These are phyloP conservation scores for Rhodotorula diobovata DNA, from an alignment of 768 basidiomycete species.

Conservation along the genomic window DNA sequence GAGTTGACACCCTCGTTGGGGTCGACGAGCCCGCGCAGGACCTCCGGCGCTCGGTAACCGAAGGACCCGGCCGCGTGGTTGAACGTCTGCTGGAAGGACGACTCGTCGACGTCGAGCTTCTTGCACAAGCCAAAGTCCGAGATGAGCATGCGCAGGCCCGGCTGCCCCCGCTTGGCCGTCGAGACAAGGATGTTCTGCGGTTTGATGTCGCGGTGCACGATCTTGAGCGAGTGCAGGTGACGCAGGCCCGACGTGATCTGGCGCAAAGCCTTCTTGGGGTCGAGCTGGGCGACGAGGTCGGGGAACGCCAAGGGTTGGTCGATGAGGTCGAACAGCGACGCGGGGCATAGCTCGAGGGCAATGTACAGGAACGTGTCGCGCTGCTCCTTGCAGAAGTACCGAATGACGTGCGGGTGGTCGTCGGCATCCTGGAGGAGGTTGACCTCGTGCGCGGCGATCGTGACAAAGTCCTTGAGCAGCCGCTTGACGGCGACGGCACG, in stretches of 20 bases:
- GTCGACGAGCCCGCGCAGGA: conserved; percentile 86
- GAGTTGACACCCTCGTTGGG: conserved; percentile 64
- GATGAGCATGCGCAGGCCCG: conserved; percentile 73
- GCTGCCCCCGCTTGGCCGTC: conserved; percentile 50
- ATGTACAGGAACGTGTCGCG: conserved; percentile 94
- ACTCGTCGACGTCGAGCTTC: conserved; percentile 90
- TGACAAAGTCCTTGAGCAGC: conserved; percentile 88
- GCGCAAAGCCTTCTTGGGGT: conserved; percentile 77
- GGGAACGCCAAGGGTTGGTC: conserved; percentile 67
- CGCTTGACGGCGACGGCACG: conserved; percentile 98
- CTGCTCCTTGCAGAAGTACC: conserved; percentile 95
- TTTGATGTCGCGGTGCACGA: conserved; percentile 97
- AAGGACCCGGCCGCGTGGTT: conserved; percentile 90
- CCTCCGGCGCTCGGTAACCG: conserved; percentile 97
- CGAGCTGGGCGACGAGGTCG: conserved; percentile 73
- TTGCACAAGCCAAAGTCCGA: conserved; percentile 98
- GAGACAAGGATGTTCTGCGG: conserved; percentile 95
- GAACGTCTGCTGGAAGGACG: conserved; percentile 86
- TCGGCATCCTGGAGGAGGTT: conserved; percentile 91
- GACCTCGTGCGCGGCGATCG: conserved; percentile 88
- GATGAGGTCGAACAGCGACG: conserved; percentile 78
- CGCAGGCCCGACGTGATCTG: conserved; percentile 83
- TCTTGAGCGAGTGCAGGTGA: conserved; percentile 87
- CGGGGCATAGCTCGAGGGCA: conserved; percentile 89
- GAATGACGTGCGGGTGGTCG: conserved; percentile 96